phyloP scores from a whole-genome alignment of 1,284 basidiomycete species.

The Microstroma glucosiphilum region DNA sequence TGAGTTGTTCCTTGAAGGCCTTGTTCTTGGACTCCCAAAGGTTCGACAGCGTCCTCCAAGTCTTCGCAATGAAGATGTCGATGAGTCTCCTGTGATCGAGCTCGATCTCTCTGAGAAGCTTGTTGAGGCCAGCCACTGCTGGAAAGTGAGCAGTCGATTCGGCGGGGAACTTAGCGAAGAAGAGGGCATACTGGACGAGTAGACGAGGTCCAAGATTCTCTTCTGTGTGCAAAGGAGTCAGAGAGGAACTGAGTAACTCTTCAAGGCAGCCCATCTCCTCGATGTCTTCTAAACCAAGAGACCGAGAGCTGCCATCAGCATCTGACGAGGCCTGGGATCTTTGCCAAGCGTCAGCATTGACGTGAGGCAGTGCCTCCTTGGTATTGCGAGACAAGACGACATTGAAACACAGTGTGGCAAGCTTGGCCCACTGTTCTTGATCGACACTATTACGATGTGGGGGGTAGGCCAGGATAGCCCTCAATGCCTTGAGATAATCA shows the following conservation, averaged over 20 bases:
- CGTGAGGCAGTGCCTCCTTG: background rate
- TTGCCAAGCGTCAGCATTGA: background rate
- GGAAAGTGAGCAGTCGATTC: conserved; percentile 35
- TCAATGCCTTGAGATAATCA: conserved; percentile 74
- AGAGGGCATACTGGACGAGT: conserved; percentile 26
- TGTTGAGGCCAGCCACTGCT: conserved; percentile 25
- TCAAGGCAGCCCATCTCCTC: conserved; percentile 26
- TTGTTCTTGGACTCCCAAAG: conserved; percentile 28
- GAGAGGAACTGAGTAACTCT: conserved; percentile 19
- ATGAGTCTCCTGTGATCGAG: conserved; percentile 26
- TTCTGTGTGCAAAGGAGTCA: conserved; percentile 23
- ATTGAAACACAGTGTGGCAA: conserved; percentile 65
- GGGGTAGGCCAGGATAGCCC: conserved; percentile 60
- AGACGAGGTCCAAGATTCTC: conserved; percentile 19
- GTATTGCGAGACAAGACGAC: conserved; percentile 26
- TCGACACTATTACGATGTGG: conserved; percentile 75
- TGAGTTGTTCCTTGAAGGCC: conserved; percentile 31
- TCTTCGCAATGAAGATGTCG: conserved; percentile 14
- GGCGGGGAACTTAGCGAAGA: conserved; percentile 19
- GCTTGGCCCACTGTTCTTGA: conserved; percentile 61
- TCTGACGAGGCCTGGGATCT: background rate
- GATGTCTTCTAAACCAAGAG: conserved; percentile 24
- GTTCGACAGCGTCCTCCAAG: conserved; percentile 13
- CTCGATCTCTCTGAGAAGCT: conserved; percentile 25
- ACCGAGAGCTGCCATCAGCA: background rate